Base-by-base conservation (phyloP, 2,329 filamentous ascomycete species). In the Teratosphaeria epicoccoides region DNA sequence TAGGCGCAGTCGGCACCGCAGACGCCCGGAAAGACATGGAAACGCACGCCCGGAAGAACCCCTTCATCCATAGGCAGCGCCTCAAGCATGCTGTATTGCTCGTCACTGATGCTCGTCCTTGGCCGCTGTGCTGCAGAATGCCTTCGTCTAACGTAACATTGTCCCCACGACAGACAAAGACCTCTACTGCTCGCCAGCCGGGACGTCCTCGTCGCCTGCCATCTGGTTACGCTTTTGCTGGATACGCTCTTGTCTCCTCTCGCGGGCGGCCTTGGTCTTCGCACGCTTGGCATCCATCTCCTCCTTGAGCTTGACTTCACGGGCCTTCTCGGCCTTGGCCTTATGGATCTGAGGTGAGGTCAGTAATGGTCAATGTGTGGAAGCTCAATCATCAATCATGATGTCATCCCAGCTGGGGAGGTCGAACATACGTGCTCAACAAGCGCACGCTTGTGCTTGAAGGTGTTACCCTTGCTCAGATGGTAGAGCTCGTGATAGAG, bases 401-500 rank as follows among this genome's bases (percentile, higher is more conserved):
- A 53, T 62, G 53, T 66, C 60, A 68, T 69, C 63, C 9, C 68
- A 68, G 63, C 68, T 54, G 29, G 25, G 25, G 52, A 56, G 33
- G 53, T 52, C 52, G 51, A 69, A 88, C 93, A 72, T 94, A 98
- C 93, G 82, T 98, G 93, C 84, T 98, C 93, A 74, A 98, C 89
- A 70, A 98, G 85, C 72, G 90, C 93, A 79, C 93, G 87, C 90
- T 97, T 98, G 88, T 98, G 93, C 90, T 98, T 98, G 87, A 98
- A 98, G 76, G 93, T 91, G 86, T 98, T 98, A 94, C 93, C 94
- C 90, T 98, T 98, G 85, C 87, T 93, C 74, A 95, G 81, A 78
- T 96, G 93, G 84, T 98, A 98, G 66, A 98, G 88, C 81, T 97
- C 90, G 84, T 98, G 93, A 85, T 98, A 98, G 59, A 98, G 89